These are phyloP conservation scores for Xerocomellus chrysenteron DNA, from an alignment of 768 basidiomycete species.

Conservation along the genomic window DNA sequence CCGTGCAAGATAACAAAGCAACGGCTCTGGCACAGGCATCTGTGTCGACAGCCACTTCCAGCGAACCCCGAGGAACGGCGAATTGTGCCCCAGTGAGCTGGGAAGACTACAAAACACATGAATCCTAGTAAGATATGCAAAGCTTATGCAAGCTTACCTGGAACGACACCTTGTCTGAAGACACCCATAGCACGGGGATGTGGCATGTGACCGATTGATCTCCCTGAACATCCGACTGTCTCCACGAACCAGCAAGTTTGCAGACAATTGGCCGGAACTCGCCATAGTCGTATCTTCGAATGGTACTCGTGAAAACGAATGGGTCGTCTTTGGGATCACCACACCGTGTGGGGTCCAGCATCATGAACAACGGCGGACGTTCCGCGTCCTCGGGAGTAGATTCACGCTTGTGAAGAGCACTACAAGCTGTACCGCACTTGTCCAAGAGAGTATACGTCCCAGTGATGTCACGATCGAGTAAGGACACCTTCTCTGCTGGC, in stretches of 20 bases:
- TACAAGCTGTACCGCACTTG: constrained; percentile 87
- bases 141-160: constrained; percentile 42
- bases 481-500: constrained; percentile 40
- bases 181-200: constrained; percentile 67
- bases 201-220: constrained; percentile 53
- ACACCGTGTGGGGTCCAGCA: constrained; percentile 83
- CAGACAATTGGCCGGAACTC: constrained; percentile 78
- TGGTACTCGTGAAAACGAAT: constrained; percentile 83
- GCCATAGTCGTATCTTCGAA: constrained; percentile 75
- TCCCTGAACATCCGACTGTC: constrained; percentile 57
- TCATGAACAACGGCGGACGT: constrained; percentile 65
- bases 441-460: constrained; percentile 78
- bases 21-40: constrained; percentile 74
- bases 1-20: constrained; percentile 74
- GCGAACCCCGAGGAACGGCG: constrained; percentile 55
- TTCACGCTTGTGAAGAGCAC: constrained; percentile 72
- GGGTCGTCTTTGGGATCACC: constrained; percentile 74
- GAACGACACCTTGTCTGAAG: constrained; percentile 46
- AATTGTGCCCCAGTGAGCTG: constrained; percentile 56
- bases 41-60: constrained; percentile 51
- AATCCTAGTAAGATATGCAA: neutral
- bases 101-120: constrained; percentile 45
- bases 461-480: constrained; percentile 77
- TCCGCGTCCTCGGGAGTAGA: constrained; percentile 40
- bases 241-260: constrained; percentile 73